Percentiles rank a stretch among this genome's conserved stretches.
phyloP scores from a whole-genome alignment of 371 early-diverging fungal genomes.

The Mucor indicus region DNA sequence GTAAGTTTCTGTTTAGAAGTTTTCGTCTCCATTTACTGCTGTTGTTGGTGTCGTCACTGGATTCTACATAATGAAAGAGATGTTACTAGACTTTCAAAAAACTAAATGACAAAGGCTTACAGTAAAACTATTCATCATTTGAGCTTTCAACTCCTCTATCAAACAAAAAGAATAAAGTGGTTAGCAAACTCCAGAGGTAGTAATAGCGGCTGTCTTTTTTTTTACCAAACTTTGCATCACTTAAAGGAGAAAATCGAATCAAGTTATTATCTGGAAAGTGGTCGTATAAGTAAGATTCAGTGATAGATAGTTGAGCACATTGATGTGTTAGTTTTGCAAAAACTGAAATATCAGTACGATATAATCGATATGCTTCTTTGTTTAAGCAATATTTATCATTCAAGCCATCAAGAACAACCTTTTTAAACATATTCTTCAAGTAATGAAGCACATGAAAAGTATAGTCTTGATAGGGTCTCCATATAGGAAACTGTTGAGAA shows the following conservation, averaged over 20 bases:
- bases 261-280: slow-evolving; percentile 57
- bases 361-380: slow-evolving; percentile 73
- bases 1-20: no score
- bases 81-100: no score
- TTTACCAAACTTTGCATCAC: slow-evolving; percentile 55
- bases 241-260: slow-evolving; percentile 58
- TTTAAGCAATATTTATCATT: slow-evolving; percentile 70
- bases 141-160: slow-evolving; percentile 45
- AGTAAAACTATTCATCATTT: slow-evolving; percentile 41
- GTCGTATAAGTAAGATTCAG: slow-evolving; percentile 68
- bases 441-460: slow-evolving; percentile 83
- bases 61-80: no score
- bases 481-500: slow-evolving; percentile 74
- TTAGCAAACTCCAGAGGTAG: no score
- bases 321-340: slow-evolving; percentile 79
- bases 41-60: no score
- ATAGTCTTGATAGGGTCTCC: slow-evolving; percentile 82
- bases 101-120: no score
- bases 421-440: slow-evolving; percentile 81
- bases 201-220: no score
- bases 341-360: slow-evolving; percentile 58
- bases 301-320: slow-evolving; percentile 75
- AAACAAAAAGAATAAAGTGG: neutral
- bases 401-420: slow-evolving; percentile 66
- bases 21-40: no score